Percentiles rank a stretch among this genome's conserved stretches.
These are phyloP conservation scores for Auxenochlorella pyrenoidosa DNA, from an alignment of 139 green algal species.

Conservation along the genomic window DNA sequence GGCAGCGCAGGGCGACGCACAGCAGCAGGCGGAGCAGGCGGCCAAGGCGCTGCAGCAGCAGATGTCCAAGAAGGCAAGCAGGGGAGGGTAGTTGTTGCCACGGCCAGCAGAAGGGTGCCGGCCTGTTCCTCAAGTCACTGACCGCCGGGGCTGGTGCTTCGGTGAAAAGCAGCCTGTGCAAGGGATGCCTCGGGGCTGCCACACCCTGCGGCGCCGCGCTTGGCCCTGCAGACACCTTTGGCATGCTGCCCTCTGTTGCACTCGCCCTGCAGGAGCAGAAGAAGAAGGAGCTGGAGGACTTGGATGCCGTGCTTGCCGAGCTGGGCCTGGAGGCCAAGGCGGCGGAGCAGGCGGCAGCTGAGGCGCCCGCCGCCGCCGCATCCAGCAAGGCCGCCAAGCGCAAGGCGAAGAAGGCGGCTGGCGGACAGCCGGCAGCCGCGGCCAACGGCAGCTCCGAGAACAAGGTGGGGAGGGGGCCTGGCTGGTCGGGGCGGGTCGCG, in stretches of 20 bases:
- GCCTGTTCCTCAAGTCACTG: neutral
- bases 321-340: conserved; percentile 55
- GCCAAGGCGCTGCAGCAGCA: conserved; percentile 30
- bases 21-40: conserved; percentile 23
- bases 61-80: conserved; percentile 63
- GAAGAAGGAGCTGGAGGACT: conserved; percentile 63
- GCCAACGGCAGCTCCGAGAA: conserved; percentile 23
- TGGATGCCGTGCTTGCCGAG: conserved; percentile 62
- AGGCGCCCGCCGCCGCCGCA: neutral
- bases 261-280: conserved; percentile 53
- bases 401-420: conserved; percentile 42
- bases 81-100: neutral
- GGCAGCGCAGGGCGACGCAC: neutral
- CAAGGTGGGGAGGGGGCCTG: conserved; percentile 25
- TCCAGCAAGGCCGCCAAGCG: conserved; percentile 50
- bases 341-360: neutral
- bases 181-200: too few relatives aligned
- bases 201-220: neutral
- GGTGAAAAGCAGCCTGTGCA: too few relatives aligned
- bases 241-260: neutral
- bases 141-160: too few relatives aligned
- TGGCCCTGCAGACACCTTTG: neutral
- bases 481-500: neutral
- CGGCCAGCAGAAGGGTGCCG: neutral
- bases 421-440: neutral